Evolutionary conservation across 768 basidiomycete species (phyloP).

Genomic region (Leccinellum albellum): DNA sequence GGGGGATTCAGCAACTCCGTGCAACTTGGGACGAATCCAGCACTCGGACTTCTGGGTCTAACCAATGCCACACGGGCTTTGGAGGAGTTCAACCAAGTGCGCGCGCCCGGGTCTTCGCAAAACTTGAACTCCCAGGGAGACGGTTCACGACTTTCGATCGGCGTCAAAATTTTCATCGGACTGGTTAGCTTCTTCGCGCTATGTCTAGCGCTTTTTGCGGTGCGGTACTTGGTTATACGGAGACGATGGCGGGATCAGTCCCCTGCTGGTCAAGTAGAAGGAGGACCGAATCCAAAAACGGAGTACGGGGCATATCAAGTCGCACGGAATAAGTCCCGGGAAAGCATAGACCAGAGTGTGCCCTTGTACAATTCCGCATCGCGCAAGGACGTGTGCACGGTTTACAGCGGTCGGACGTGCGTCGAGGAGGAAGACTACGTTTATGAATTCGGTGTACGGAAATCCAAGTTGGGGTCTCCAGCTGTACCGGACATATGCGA

Average conservation of each 20-base stretch:
- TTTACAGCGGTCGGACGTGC: background rate
- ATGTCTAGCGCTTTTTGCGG: conserved; percentile 49
- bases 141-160: conserved; percentile 48
- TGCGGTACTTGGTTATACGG: conserved; percentile 49
- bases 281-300: conserved; percentile 10
- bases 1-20: conserved; percentile 42
- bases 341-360: conserved; percentile 28
- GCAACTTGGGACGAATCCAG: conserved; percentile 30
- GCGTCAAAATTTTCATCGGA: conserved; percentile 59
- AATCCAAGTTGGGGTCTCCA: conserved; percentile 1
- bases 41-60: conserved; percentile 59
- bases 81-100: conserved; percentile 64
- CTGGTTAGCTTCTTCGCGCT: conserved; percentile 56
- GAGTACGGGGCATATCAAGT: conserved; percentile 35
- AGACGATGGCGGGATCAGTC: conserved; percentile 30
- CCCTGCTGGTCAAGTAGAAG: conserved; percentile 11
- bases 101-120: conserved; percentile 41
- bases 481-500: conserved; percentile 11
- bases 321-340: conserved; percentile 26
- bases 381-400: conserved; percentile 27
- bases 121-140: conserved; percentile 6
- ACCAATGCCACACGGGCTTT: conserved; percentile 62
- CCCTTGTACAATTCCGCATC: conserved; percentile 37
- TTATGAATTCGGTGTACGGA: conserved; percentile 11
- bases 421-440: conserved; percentile 8